phyloP scores from a whole-genome alignment of 352 stramenopile genomes.

The Hyaloperonospora arabidopsidis region DNA sequence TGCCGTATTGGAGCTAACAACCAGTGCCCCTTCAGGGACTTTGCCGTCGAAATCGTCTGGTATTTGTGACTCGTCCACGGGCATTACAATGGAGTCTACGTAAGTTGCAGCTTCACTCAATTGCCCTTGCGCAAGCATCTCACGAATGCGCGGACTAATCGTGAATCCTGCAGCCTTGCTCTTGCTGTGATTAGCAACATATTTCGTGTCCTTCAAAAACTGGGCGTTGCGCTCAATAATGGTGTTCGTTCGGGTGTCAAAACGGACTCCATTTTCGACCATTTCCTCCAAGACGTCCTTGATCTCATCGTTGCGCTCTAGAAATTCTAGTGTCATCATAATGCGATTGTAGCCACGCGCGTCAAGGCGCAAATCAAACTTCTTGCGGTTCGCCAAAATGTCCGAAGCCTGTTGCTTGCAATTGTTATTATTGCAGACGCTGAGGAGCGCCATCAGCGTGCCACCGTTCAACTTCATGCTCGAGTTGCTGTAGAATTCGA shows the following conservation, averaged over 20 bases:
- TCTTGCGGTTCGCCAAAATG: conserved; percentile 70
- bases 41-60: conserved; percentile 26
- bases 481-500: conserved; percentile 77
- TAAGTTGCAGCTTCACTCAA: conserved; percentile 30
- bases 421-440: conserved; percentile 61
- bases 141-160: conserved; percentile 39
- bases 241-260: conserved; percentile 46
- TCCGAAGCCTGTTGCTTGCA: conserved; percentile 61
- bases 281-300: conserved; percentile 54
- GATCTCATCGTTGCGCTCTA: conserved; percentile 63
- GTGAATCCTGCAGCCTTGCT: conserved; percentile 25
- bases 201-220: conserved; percentile 34
- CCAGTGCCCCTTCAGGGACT: conserved; percentile 23
- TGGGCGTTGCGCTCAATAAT: conserved; percentile 53
- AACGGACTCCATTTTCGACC: conserved; percentile 41
- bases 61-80: conserved; percentile 33
- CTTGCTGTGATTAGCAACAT: conserved; percentile 22
- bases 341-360: conserved; percentile 68
- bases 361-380: conserved; percentile 63
- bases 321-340: conserved; percentile 58
- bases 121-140: conserved; percentile 35
- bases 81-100: conserved; percentile 34
- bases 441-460: conserved; percentile 63
- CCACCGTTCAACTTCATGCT: conserved; percentile 69
- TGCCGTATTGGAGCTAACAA: conserved; percentile 35